phyloP scores from a whole-genome alignment of 805 yeast species.

The Hyphopichia homilentoma region DNA sequence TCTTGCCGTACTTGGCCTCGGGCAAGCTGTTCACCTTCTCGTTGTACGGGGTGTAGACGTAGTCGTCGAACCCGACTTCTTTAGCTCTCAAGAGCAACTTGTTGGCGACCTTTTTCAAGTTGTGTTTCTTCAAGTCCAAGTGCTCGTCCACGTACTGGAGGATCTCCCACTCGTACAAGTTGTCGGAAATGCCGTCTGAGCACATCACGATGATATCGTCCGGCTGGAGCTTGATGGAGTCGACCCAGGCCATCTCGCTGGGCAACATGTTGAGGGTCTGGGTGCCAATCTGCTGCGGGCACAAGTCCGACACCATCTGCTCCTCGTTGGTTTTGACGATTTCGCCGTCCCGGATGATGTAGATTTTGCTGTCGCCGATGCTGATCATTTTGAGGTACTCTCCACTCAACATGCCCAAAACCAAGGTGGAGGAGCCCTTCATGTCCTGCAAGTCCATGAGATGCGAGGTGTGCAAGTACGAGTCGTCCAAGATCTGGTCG shows the following conservation, averaged over 20 bases:
- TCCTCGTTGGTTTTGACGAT: slow-evolving; percentile 42
- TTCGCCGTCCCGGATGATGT: slow-evolving; percentile 44
- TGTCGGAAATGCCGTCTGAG: slow-evolving; percentile 54
- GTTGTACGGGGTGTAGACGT: slow-evolving; percentile 51
- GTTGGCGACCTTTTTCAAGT: slow-evolving; percentile 37
- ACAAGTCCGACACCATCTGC: slow-evolving; percentile 42
- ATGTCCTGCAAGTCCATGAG: slow-evolving; percentile 47
- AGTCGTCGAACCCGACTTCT: slow-evolving; percentile 49
- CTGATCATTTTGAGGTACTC: slow-evolving; percentile 43
- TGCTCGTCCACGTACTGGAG: slow-evolving; percentile 31
- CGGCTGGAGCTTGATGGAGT: slow-evolving; percentile 33
- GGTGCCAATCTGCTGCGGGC: slow-evolving; percentile 56
- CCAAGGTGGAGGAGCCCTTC: slow-evolving; percentile 48
- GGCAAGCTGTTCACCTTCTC: slow-evolving; percentile 46
- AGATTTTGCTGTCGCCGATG: slow-evolving; percentile 51
- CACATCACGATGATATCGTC: slow-evolving; percentile 45
- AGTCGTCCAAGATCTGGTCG: slow-evolving; percentile 41
- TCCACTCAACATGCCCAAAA: slow-evolving; percentile 48
- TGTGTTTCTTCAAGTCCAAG: slow-evolving; percentile 22
- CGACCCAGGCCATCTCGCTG: slow-evolving; percentile 45
- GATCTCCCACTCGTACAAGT: slow-evolving; percentile 48
- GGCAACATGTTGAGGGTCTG: slow-evolving; percentile 41
- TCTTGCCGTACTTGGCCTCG: slow-evolving; percentile 22
- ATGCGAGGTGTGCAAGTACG: slow-evolving; percentile 45
- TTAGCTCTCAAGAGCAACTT: slow-evolving; percentile 42